Percentiles rank a stretch among this genome's conserved stretches.
phyloP scores from a whole-genome alignment of 2,329 filamentous ascomycete genomes.

The Penicillium nordicum region DNA sequence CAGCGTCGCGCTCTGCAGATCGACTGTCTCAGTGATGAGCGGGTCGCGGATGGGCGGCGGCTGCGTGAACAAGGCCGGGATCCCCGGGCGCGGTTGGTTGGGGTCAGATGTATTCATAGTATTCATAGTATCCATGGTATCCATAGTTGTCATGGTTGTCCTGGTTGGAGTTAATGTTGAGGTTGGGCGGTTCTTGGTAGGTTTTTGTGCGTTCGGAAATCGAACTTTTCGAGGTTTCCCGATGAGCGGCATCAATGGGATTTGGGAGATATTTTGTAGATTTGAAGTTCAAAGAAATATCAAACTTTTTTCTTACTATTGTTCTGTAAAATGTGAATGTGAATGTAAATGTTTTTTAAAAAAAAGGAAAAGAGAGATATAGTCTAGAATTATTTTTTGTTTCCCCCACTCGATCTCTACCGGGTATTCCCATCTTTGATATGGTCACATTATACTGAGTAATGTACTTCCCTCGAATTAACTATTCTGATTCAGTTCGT shows the following conservation, averaged over 20 bases:
- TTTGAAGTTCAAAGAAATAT: neutral
- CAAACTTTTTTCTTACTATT: conserved; percentile 6
- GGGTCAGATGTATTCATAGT: neutral
- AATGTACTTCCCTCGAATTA: neutral
- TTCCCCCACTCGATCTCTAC: neutral
- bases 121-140: neutral
- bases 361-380: neutral
- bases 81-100: conserved; percentile 20
- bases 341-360: neutral
- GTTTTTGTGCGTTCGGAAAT: conserved; percentile 29
- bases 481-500: neutral
- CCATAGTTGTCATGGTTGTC: conserved; percentile 14
- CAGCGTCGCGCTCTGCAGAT: conserved; percentile 65
- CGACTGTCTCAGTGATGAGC: conserved; percentile 65
- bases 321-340: conserved; percentile 10
- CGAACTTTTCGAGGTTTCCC: conserved; percentile 39
- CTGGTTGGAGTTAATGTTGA: neutral
- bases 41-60: conserved; percentile 63
- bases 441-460: neutral
- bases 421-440: neutral
- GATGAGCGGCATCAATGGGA: conserved; percentile 33
- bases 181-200: conserved; percentile 17
- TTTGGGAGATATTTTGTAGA: neutral
- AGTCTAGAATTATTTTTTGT: neutral
- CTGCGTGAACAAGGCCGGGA: conserved; percentile 41